phyloP scores from a whole-genome alignment of 306 rosid species.

The Trifolium repens region DNA sequence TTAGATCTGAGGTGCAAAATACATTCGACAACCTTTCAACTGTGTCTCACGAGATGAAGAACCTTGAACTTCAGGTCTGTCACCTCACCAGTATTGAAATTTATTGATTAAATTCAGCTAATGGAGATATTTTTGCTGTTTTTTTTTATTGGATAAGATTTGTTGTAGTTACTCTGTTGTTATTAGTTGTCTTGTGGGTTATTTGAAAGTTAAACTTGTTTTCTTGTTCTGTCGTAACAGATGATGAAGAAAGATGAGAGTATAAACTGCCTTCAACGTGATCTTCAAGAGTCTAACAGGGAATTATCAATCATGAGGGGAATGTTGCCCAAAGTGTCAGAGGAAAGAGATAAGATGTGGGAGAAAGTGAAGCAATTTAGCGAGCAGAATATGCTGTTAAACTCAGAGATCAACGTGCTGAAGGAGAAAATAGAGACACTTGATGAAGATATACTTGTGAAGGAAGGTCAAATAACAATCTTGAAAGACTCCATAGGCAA shows the following conservation, averaged over 20 bases:
- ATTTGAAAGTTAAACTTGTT: background rate
- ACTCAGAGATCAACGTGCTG: conserved; percentile 57
- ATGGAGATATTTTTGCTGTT: background rate
- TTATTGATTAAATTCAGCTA: conserved; percentile 29
- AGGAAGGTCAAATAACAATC: conserved; percentile 93
- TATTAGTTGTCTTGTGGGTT: conserved; percentile 18
- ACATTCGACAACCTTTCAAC: conserved; percentile 74
- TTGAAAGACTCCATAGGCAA: conserved; percentile 73
- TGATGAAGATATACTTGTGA: conserved; percentile 76
- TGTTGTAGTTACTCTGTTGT: background rate
- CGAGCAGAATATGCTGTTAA: conserved; percentile 79
- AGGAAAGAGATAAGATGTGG: conserved; percentile 84
- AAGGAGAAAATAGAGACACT: conserved; percentile 71
- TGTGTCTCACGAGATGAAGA: conserved; percentile 68
- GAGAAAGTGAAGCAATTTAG: conserved; percentile 76
- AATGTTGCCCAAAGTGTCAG: conserved; percentile 65
- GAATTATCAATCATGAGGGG: conserved; percentile 63
- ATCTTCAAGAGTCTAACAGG: conserved; percentile 65
- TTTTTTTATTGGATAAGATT: background rate
- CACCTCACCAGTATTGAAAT: conserved; percentile 1
- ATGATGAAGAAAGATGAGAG: conserved; percentile 80
- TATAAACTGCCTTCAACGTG: conserved; percentile 55
- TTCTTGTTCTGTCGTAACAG: conserved; percentile 44
- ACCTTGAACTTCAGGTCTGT: conserved; percentile 84
- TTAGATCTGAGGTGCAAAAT: conserved; percentile 80